Evolutionary conservation across 495 filamentous ascomycete species (phyloP).

Genomic region (Glonium stellatum): DNA sequence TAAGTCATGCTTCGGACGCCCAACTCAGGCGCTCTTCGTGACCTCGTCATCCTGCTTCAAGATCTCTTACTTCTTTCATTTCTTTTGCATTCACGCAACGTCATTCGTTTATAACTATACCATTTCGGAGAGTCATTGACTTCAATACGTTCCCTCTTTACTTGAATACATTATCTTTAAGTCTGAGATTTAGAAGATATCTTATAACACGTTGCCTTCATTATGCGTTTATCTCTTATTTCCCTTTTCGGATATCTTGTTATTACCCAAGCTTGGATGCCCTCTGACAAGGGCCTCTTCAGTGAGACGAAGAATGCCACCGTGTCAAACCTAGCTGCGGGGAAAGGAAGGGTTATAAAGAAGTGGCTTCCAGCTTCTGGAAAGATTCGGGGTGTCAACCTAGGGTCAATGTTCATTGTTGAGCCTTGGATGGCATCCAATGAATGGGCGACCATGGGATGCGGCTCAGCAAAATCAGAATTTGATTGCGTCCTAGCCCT

Average conservation of each 20-base stretch:
- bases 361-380: constrained; percentile 34
- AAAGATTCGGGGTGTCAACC: constrained; percentile 57
- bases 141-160: neutral
- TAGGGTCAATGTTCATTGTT: constrained; percentile 53
- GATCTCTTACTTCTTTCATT: neutral
- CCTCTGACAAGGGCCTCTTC: constrained; percentile 13
- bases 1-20: neutral
- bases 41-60: neutral
- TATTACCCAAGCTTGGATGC: constrained; percentile 21
- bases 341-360: constrained; percentile 10
- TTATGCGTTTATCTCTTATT: constrained; percentile 10
- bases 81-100: neutral
- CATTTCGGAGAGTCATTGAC: neutral
- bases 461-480: constrained; percentile 45
- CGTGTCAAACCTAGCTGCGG: constrained; percentile 1
- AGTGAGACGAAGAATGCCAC: constrained; percentile 8
- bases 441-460: constrained; percentile 51
- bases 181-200: neutral
- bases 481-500: constrained; percentile 51
- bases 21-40: neutral
- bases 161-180: neutral
- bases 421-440: constrained; percentile 52
- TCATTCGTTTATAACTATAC: neutral
- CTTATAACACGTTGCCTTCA: neutral
- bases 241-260: constrained; percentile 4